These are phyloP conservation scores for Penicillium verhagenii DNA, from an alignment of 495 filamentous ascomycete species.

Conservation along the genomic window DNA sequence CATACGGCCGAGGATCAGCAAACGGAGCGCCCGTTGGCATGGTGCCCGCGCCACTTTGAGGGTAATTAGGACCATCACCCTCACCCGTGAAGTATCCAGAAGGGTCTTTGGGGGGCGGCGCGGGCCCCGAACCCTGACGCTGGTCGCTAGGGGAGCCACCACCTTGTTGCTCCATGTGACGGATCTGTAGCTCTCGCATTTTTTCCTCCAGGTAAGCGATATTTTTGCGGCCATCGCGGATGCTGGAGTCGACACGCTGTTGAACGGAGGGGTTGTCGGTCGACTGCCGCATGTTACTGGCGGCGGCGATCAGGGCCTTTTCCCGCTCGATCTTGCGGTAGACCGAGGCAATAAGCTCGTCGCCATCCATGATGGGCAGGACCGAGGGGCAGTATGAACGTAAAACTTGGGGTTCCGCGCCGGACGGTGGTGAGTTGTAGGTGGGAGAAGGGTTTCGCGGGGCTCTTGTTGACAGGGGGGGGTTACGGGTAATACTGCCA, in stretches of 20 bases:
- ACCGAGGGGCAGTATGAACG: conserved; percentile 13
- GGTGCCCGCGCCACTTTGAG: conserved; percentile 59
- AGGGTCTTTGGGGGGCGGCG: conserved; percentile 68
- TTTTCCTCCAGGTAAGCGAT: conserved; percentile 91
- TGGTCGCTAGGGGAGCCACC: conserved; percentile 40
- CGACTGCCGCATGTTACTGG: conserved; percentile 90
- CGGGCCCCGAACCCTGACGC: conserved; percentile 39
- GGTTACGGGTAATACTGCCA: conserved; percentile 33
- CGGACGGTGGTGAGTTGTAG: conserved; percentile 13
- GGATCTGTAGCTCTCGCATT: conserved; percentile 83
- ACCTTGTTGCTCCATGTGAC: conserved; percentile 61
- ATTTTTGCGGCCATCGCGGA: conserved; percentile 88
- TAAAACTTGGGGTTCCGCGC: conserved; percentile 5
- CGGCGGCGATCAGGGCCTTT: conserved; percentile 90
- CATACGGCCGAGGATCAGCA: conserved; percentile 66
- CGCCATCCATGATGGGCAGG: conserved; percentile 51
- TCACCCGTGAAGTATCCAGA: conserved; percentile 48
- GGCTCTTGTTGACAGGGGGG: conserved; percentile 44
- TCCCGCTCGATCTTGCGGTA: conserved; percentile 98
- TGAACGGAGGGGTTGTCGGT: conserved; percentile 89
- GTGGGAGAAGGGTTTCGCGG: conserved; percentile 36
- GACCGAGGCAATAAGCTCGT: conserved; percentile 83
- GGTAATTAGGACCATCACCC: conserved; percentile 48
- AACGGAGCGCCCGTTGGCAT: conserved; percentile 85
- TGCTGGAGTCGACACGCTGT: conserved; percentile 83